phyloP scores from a whole-genome alignment of 306 rosid genomes.

The Geum urbanum region DNA sequence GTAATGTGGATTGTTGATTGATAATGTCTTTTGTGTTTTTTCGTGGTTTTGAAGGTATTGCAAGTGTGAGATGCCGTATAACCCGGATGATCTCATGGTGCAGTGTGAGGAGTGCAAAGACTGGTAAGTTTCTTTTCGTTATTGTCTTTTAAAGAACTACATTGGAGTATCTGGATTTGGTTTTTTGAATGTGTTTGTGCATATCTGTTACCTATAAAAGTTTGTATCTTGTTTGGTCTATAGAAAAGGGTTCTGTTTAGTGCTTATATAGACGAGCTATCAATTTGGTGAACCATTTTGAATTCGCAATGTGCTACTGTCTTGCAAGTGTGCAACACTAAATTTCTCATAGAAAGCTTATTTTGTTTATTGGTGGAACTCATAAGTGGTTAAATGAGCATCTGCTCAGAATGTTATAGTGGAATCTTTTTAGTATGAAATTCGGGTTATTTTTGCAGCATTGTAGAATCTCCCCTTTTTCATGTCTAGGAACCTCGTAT shows the following conservation, averaged over 20 bases:
- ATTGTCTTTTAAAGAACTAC: conserved; percentile 15
- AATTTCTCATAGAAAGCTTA: conserved; percentile 15
- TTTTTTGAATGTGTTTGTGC: no score
- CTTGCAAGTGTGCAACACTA: neutral
- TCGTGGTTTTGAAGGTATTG: conserved; percentile 64
- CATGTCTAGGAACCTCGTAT: neutral
- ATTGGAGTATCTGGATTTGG: neutral
- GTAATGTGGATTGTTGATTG: conserved; percentile 18
- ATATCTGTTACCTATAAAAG: no score
- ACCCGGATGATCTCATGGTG: conserved; percentile 94
- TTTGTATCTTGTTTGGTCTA: no score
- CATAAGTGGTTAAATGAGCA: neutral
- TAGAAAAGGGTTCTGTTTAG: neutral
- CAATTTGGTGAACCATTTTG: neutral
- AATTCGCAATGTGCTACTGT: neutral
- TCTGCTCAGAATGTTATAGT: neutral
- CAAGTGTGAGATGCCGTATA: conserved; percentile 95
- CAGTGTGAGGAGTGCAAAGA: conserved; percentile 97
- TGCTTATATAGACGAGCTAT: neutral
- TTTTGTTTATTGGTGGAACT: neutral
- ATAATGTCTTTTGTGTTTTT: neutral
- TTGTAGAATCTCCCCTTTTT: neutral
- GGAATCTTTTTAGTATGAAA: neutral
- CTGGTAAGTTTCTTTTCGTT: conserved; percentile 52
- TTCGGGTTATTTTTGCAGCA: neutral